A percentile compares a stretch with the other conserved stretches of the same genome.
These are phyloP conservation scores for Populus tremula DNA, from an alignment of 345 rosid genomes.

Conservation along the genomic window DNA sequence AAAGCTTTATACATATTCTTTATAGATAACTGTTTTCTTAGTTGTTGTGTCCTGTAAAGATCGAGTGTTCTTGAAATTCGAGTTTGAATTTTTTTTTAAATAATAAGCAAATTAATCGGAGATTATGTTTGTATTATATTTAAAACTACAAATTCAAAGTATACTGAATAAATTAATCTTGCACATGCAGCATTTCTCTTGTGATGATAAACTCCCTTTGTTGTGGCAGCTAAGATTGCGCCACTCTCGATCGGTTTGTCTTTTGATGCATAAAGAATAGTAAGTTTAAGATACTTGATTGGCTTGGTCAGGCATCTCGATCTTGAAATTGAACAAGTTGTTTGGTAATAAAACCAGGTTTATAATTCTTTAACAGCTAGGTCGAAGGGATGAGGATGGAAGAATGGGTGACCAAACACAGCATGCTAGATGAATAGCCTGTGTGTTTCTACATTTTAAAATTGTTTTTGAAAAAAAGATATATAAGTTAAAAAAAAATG, in stretches of 20 bases:
- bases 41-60: too few species aligned
- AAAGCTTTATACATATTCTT: too few species aligned
- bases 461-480: too few species aligned
- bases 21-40: too few species aligned
- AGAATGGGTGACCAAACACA: not conserved
- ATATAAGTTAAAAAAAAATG: too few species aligned
- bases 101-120: not conserved
- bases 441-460: too few species aligned
- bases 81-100: too few species aligned
- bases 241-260: constrained; percentile 5
- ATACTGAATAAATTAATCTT: not conserved
- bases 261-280: not conserved
- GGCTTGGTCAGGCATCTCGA: too few species aligned
- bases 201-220: not conserved
- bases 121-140: not conserved
- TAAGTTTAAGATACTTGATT: not conserved
- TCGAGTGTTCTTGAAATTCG: too few species aligned
- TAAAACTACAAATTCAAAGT: not conserved
- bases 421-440: not conserved
- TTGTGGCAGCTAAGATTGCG: constrained; percentile 20
- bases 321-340: too few species aligned
- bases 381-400: not conserved
- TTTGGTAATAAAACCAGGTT: not conserved
- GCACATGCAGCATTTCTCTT: not conserved
- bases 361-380: not conserved